Percentiles rank a stretch among this genome's conserved stretches.
phyloP scores from a whole-genome alignment of 1,284 basidiomycete genomes.

The Afroboletus lepidellus region DNA sequence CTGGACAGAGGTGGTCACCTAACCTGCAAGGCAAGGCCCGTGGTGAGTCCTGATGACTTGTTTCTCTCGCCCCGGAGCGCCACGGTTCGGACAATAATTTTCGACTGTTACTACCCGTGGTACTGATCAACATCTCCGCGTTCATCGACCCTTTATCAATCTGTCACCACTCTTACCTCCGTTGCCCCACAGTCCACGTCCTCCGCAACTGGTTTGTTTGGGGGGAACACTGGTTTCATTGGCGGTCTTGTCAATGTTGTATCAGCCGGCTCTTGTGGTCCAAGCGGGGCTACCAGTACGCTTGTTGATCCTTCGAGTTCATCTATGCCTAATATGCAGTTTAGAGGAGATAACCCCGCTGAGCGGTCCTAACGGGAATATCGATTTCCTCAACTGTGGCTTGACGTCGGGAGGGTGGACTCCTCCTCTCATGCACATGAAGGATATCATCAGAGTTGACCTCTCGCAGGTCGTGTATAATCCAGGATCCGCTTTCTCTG shows the following conservation, averaged over 20 bases:
- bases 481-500: slow-evolving; percentile 55
- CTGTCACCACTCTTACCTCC: neutral
- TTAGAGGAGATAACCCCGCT: slow-evolving; percentile 49
- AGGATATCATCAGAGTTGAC: slow-evolving; percentile 53
- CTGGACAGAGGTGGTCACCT: neutral
- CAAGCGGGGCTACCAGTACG: slow-evolving; percentile 47
- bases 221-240: neutral
- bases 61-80: neutral
- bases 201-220: neutral
- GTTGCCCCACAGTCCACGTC: neutral
- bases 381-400: slow-evolving; percentile 81
- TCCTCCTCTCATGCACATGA: slow-evolving; percentile 55
- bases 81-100: neutral
- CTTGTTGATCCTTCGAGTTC: slow-evolving; percentile 3
- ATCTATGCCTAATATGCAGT: neutral
- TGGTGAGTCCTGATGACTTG: slow-evolving; percentile 1
- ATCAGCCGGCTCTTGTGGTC: slow-evolving; percentile 20
- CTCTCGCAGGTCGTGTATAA: slow-evolving; percentile 52
- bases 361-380: slow-evolving; percentile 70
- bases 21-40: slow-evolving; percentile 1
- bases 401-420: slow-evolving; percentile 59
- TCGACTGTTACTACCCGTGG: neutral
- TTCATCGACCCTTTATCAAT: neutral
- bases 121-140: neutral
- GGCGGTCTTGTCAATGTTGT: slow-evolving; percentile 15